phyloP scores from a whole-genome alignment of 352 stramenopile species.

The Globisporangium rhizosaccharum region DNA sequence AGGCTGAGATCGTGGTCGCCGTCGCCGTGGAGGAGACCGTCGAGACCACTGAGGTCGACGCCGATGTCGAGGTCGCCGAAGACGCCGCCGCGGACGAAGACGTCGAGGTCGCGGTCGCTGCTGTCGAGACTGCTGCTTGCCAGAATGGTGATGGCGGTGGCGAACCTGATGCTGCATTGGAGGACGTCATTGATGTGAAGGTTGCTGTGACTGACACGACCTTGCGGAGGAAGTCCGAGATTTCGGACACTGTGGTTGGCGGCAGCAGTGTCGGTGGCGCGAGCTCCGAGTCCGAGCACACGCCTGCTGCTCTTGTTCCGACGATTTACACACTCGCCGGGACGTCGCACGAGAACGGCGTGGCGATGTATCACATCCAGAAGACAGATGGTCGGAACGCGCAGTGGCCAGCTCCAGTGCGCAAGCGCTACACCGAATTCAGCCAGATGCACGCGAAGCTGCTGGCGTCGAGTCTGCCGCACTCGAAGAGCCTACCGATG shows the following conservation, averaged over 20 bases:
- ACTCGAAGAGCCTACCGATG: slow-evolving; percentile 25
- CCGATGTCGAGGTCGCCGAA: not conserved
- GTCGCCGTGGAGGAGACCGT: not conserved
- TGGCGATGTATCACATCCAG: slow-evolving; percentile 40
- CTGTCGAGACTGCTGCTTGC: not conserved
- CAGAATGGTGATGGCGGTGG: too few species aligned
- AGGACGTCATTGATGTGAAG: not conserved
- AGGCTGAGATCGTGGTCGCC: not conserved
- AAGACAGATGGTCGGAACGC: slow-evolving; percentile 19
- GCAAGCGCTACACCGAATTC: slow-evolving; percentile 51
- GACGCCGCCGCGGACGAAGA: slow-evolving; percentile 2
- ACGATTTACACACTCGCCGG: slow-evolving; percentile 28
- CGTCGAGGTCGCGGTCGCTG: not conserved
- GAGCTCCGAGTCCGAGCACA: not conserved
- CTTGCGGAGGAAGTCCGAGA: not conserved
- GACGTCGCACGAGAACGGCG: slow-evolving; percentile 22
- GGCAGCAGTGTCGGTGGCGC: not conserved
- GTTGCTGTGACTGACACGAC: too few species aligned
- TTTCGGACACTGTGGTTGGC: not conserved
- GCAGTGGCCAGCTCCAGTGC: slow-evolving; percentile 25
- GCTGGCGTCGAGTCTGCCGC: slow-evolving; percentile 23
- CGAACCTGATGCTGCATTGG: not conserved
- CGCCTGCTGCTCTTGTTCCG: slow-evolving; percentile 1
- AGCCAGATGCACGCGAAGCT: slow-evolving; percentile 43
- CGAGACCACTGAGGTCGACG: too few species aligned